Percentiles rank a stretch among this genome's conserved stretches.
These are phyloP conservation scores for Dothiorella sarmentorum DNA, from an alignment of 2,329 filamentous ascomycete species.

Conservation along the genomic window DNA sequence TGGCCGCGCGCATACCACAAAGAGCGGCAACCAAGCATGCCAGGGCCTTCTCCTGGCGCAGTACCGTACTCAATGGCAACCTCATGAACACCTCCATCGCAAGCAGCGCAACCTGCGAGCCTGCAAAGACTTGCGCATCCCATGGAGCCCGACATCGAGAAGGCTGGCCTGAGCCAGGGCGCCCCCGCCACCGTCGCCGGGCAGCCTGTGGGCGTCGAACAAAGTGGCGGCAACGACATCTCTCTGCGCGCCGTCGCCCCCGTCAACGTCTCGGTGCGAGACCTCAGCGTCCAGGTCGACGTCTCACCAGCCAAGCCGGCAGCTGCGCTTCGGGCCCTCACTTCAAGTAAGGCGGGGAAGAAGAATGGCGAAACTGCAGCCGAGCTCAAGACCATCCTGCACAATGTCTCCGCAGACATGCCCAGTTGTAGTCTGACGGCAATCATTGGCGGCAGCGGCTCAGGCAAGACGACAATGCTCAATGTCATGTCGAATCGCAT, in stretches of 20 bases:
- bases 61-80: background rate
- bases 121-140: background rate
- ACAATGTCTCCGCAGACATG: slow-evolving; percentile 62
- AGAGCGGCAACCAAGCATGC: background rate
- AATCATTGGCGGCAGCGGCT: slow-evolving; percentile 71
- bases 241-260: slow-evolving; percentile 52
- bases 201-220: background rate
- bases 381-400: slow-evolving; percentile 52
- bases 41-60: background rate
- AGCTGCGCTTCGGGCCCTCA: slow-evolving; percentile 22
- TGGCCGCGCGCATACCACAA: background rate
- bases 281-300: slow-evolving; percentile 56
- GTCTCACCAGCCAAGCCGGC: slow-evolving; percentile 45
- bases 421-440: slow-evolving; percentile 66
- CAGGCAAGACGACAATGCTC: slow-evolving; percentile 58
- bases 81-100: background rate
- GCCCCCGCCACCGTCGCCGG: background rate
- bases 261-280: slow-evolving; percentile 53
- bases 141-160: slow-evolving; percentile 10
- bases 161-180: background rate
- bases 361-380: slow-evolving; percentile 15
- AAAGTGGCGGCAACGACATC: slow-evolving; percentile 28
- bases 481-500: slow-evolving; percentile 70
- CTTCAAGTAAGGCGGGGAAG: slow-evolving; percentile 25
- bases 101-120: background rate